phyloP scores from a whole-genome alignment of 805 yeast genomes.

The Kockiozyma suomiensis region DNA sequence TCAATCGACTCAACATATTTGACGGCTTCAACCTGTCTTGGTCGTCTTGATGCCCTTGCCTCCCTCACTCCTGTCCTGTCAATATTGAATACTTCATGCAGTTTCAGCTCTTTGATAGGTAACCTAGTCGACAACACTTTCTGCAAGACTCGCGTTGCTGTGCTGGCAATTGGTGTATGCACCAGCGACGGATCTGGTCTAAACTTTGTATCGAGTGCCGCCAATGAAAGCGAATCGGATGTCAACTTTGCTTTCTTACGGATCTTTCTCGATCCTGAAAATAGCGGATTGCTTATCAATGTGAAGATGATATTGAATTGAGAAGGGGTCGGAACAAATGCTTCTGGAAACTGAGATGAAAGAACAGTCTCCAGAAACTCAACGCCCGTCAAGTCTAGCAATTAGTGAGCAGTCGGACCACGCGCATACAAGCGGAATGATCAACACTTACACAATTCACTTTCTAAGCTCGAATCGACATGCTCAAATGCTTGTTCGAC shows the following conservation, averaged over 20 bases:
- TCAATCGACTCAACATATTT: not conserved
- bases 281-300: conserved; percentile 24
- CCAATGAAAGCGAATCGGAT: not conserved
- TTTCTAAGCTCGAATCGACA: conserved; percentile 23
- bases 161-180: conserved; percentile 10
- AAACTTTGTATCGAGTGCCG: not conserved
- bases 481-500: conserved; percentile 16
- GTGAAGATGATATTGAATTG: conserved; percentile 25
- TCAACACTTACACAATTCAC: conserved; percentile 24
- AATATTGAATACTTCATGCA: conserved; percentile 10
- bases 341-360: conserved; percentile 24
- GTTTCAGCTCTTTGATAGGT: conserved; percentile 20
- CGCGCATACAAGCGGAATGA: not conserved
- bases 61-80: not conserved
- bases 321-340: conserved; percentile 18
- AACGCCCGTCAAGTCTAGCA: conserved; percentile 20
- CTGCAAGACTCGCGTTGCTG: conserved; percentile 6
- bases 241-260: not conserved
- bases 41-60: not conserved
- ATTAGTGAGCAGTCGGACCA: not conserved
- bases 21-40: not conserved
- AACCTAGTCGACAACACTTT: conserved; percentile 15
- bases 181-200: not conserved
- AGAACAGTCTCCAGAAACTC: conserved; percentile 18
- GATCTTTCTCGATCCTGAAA: not conserved